These are phyloP conservation scores for Filobasidium floriforme DNA, from an alignment of 768 basidiomycete genomes.

Conservation along the genomic window DNA sequence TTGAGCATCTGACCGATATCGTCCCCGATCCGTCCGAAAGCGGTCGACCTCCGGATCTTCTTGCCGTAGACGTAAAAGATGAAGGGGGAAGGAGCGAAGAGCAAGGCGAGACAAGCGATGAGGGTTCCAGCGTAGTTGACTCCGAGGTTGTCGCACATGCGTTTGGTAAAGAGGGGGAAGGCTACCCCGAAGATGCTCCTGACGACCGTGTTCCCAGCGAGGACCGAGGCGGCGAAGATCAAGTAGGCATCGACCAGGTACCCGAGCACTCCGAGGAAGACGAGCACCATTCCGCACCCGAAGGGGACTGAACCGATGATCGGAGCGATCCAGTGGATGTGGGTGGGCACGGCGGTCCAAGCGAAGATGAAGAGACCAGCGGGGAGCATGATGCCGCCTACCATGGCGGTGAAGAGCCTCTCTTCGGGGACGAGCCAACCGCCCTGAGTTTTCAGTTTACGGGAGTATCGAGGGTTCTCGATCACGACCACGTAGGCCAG, in stretches of 20 bases:
- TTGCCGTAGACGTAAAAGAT: constrained; percentile 30
- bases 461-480: constrained; percentile 15
- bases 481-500: constrained; percentile 6
- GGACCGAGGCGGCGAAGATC: constrained; percentile 50
- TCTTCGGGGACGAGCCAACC: constrained; percentile 29
- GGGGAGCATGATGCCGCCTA: constrained; percentile 51
- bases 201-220: constrained; percentile 61
- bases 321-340: constrained; percentile 62
- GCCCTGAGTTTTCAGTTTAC: constrained; percentile 20
- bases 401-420: constrained; percentile 29
- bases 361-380: constrained; percentile 63
- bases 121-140: constrained; percentile 30
- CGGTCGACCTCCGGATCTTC: constrained; percentile 24
- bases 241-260: constrained; percentile 35
- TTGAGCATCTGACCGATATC: constrained; percentile 25
- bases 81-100: constrained; percentile 31
- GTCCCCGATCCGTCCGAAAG: constrained; percentile 31
- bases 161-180: constrained; percentile 67
- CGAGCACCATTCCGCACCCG: constrained; percentile 27
- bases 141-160: constrained; percentile 48
- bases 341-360: constrained; percentile 56
- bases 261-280: background rate
- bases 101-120: constrained; percentile 30
- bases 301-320: constrained; percentile 55
- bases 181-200: constrained; percentile 58